phyloP scores from a whole-genome alignment of 345 rosid genomes.

The Hibiscus mutabilis region DNA sequence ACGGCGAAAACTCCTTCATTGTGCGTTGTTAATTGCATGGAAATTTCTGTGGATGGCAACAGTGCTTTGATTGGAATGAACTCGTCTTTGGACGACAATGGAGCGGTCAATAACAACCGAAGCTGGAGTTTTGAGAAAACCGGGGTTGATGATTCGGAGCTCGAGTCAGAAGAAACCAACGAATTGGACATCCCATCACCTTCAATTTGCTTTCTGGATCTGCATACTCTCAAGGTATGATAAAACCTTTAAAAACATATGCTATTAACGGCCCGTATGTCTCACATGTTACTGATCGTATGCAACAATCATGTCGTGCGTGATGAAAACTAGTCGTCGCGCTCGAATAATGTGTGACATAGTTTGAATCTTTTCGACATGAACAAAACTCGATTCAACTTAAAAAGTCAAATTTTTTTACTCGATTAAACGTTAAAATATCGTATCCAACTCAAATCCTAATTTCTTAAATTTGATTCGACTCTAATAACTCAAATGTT shows the following conservation, averaged over 20 bases:
- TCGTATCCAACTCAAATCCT: too few relatives aligned
- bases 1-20: slow-evolving; percentile 59
- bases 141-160: slow-evolving; percentile 27
- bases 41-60: slow-evolving; percentile 72
- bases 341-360: background rate
- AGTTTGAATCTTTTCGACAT: background rate
- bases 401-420: too few relatives aligned
- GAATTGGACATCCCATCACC: slow-evolving; percentile 56
- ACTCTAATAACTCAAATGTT: too few relatives aligned
- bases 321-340: background rate
- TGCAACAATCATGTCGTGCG: background rate
- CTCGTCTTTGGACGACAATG: slow-evolving; percentile 29
- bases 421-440: too few relatives aligned
- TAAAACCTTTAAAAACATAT: background rate
- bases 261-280: background rate
- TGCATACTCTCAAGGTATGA: slow-evolving; percentile 70
- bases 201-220: slow-evolving; percentile 74
- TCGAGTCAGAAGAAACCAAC: slow-evolving; percentile 27
- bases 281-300: background rate
- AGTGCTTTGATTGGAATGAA: slow-evolving; percentile 70
- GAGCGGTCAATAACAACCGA: slow-evolving; percentile 15
- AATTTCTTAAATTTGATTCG: too few relatives aligned
- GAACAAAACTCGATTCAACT: too few relatives aligned
- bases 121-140: slow-evolving; percentile 15
- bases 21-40: slow-evolving; percentile 68